These are phyloP conservation scores for Posidonia oceanica DNA, from an alignment of 116 monocot species.

Conservation along the genomic window DNA sequence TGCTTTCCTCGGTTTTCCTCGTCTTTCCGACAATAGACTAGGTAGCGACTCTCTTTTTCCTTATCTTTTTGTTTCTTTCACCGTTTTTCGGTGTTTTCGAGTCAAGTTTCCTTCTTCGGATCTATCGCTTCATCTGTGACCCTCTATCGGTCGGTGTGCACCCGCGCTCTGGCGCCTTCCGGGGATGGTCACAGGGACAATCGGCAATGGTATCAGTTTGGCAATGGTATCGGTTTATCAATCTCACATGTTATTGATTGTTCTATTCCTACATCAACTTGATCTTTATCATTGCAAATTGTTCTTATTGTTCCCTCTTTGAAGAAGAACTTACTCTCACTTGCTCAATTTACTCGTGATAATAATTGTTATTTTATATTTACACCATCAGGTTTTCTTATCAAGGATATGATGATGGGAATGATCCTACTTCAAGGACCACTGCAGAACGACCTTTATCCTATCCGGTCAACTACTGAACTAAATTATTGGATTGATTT, in stretches of 20 bases:
- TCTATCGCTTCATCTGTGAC: no score
- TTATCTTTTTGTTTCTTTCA: no score
- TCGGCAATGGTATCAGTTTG: no score
- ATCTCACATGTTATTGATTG: neutral
- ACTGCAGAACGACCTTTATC: neutral
- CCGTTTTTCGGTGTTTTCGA: no score
- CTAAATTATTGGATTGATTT: neutral
- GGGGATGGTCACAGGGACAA: no score
- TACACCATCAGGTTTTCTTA: neutral
- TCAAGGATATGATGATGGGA: neutral
- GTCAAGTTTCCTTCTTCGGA: no score
- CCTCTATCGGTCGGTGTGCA: no score
- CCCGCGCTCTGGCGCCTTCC: no score
- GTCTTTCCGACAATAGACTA: no score
- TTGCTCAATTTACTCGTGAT: neutral
- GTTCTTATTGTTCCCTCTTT: neutral
- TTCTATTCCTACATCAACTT: neutral
- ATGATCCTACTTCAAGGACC: neutral
- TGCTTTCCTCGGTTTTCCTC: no score
- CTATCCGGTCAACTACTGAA: neutral
- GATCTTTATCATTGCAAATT: neutral
- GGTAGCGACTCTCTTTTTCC: no score
- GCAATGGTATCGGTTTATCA: neutral
- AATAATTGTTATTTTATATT: slow-evolving; percentile 2
- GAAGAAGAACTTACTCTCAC: neutral